Conservation (phyloP, 306 rosid species). For the Abrus pulchellus region DNA sequence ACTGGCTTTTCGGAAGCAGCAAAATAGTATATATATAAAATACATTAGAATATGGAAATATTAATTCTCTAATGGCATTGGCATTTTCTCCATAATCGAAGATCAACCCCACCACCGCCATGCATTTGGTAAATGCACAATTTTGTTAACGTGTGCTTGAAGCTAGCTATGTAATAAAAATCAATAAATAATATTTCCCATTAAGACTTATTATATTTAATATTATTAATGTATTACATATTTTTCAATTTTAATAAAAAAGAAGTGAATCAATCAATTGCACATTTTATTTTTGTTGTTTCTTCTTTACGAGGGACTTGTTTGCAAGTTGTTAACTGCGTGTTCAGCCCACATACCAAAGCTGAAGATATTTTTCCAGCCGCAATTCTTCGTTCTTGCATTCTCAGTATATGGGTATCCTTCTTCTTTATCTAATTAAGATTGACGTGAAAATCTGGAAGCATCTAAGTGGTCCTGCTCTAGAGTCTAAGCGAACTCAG, state of each 20-base stretch:
- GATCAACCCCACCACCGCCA: not conserved
- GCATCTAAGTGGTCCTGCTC: constrained; percentile 35
- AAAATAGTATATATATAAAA: constrained; percentile 11
- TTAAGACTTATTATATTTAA: too few relatives aligned
- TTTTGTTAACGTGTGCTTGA: too few relatives aligned
- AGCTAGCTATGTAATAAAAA: too few relatives aligned
- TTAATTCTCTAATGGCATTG: not conserved
- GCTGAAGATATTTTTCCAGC: constrained; percentile 30
- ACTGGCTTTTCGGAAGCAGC: not conserved
- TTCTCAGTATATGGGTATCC: not conserved
- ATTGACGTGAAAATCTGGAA: not conserved
- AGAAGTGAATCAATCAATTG: not conserved
- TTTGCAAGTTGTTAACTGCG: constrained; percentile 17
- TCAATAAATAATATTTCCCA: too few relatives aligned
- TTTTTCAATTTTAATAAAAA: too few relatives aligned
- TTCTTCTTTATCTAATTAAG: not conserved
- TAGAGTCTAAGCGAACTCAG: not conserved
- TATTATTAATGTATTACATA: too few relatives aligned
- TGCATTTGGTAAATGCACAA: not conserved
- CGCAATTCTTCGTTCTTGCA: constrained; percentile 1
- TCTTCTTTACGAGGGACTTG: not conserved
- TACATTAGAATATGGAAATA: not conserved
- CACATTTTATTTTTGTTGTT: constrained; percentile 20
- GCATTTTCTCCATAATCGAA: not conserved
- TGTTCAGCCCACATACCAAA: constrained; percentile 1